Conservation (phyloP, 78 protist species). For the Dictyostelium citrinum region DNA sequence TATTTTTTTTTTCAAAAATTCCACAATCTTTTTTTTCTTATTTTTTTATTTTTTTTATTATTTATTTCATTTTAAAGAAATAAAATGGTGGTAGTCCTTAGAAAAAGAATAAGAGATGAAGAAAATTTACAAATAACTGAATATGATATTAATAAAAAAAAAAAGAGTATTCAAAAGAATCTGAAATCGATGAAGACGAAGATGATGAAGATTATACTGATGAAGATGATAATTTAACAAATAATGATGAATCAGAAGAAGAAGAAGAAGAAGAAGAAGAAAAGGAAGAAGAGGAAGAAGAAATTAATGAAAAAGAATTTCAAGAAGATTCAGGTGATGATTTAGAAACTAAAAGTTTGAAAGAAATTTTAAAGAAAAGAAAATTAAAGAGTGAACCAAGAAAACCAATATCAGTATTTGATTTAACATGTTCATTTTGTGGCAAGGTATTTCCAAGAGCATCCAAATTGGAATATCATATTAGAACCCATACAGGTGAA, state of each 20-base stretch:
- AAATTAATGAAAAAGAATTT: not conserved
- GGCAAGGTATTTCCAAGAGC: slow-evolving; percentile 27
- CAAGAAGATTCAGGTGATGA: not conserved
- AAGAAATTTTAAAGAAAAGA: not conserved
- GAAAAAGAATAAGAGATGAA: not conserved
- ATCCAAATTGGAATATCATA: slow-evolving; percentile 47
- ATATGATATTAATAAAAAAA: not conserved
- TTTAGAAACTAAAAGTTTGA: not conserved
- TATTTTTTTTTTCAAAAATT: too few relatives aligned
- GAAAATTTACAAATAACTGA: not conserved
- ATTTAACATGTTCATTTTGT: slow-evolving; percentile 34
- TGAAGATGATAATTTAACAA: not conserved
- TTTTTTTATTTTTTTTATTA: too few relatives aligned
- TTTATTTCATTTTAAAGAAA: not conserved
- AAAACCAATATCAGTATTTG: not conserved
- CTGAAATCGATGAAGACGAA: not conserved
- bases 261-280: slow-evolving; percentile 1
- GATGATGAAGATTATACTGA: not conserved
- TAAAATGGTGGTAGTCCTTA: not conserved
- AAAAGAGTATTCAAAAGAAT: not conserved
- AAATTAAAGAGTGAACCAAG: not conserved
- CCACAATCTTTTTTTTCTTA: too few relatives aligned
- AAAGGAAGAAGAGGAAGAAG: not conserved
- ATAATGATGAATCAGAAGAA: not conserved
- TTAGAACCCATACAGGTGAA: slow-evolving; percentile 75